A percentile compares a stretch with the other conserved stretches of the same genome.
phyloP scores from a whole-genome alignment of 805 yeast genomes.

The Ogataea paraovalis region DNA sequence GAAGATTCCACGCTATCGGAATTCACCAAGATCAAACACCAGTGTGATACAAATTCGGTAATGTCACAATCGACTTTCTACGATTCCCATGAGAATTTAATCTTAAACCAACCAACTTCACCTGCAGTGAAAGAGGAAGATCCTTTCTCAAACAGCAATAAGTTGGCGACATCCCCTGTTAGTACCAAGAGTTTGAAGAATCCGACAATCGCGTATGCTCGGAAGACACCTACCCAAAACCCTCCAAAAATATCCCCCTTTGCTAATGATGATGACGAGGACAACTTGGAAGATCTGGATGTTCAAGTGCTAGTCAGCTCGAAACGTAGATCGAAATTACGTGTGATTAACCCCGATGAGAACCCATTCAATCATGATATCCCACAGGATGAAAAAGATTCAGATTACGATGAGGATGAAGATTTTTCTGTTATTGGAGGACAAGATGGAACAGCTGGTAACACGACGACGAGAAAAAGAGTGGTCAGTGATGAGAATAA shows the following conservation, averaged over 20 bases:
- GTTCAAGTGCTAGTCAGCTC: slow-evolving; percentile 72
- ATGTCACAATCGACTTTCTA: neutral
- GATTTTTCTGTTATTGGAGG: neutral
- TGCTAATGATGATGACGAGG: slow-evolving; percentile 32
- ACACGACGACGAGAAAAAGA: slow-evolving; percentile 22
- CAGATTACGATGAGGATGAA: slow-evolving; percentile 1
- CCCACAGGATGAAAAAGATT: slow-evolving; percentile 1
- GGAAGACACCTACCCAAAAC: too few relatives aligned
- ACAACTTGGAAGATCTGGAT: slow-evolving; percentile 48
- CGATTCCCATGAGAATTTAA: slow-evolving; percentile 7
- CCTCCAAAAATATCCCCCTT: slow-evolving; percentile 4
- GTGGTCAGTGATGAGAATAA: slow-evolving; percentile 28
- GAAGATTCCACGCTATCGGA: slow-evolving; percentile 21
- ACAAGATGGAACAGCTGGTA: neutral
- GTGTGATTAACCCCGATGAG: slow-evolving; percentile 60
- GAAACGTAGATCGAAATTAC: slow-evolving; percentile 52
- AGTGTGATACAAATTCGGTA: neutral
- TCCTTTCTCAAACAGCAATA: neutral
- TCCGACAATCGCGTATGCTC: neutral
- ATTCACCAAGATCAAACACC: slow-evolving; percentile 6
- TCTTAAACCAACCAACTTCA: slow-evolving; percentile 6
- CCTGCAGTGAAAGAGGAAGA: neutral
- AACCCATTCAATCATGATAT: slow-evolving; percentile 3
- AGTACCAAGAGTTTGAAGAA: neutral
- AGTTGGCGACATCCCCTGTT: neutral